Conservation (phyloP, 306 rosid species). For the Glycine latifolia region DNA sequence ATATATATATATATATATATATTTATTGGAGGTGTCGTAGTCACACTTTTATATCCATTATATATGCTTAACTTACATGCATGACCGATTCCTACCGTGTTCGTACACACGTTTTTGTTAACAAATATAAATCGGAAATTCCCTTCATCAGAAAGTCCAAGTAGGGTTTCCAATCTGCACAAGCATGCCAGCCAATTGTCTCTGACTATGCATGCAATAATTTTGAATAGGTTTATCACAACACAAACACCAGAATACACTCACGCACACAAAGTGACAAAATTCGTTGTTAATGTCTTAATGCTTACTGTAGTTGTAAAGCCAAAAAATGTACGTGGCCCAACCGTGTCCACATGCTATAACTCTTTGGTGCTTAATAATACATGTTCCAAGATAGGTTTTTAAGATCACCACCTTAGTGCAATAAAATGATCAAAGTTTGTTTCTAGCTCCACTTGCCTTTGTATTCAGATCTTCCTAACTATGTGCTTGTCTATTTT, state of each 20-base stretch:
- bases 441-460: constrained; percentile 41
- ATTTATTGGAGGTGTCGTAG: no score
- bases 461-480: constrained; percentile 8
- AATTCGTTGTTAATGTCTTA: constrained; percentile 12
- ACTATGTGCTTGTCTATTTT: no score
- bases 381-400: no score
- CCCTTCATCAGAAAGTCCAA: constrained; percentile 38
- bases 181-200: constrained; percentile 48
- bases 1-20: no score
- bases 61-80: no score
- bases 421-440: no score
- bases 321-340: constrained; percentile 42
- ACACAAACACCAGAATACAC: no score
- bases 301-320: constrained; percentile 15
- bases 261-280: constrained; percentile 16
- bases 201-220: constrained; percentile 39
- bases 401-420: no score
- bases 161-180: constrained; percentile 18
- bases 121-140: not conserved
- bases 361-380: no score
- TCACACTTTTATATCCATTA: no score
- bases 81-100: no score
- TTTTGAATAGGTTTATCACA: not conserved
- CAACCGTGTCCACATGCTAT: constrained; percentile 48
- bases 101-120: constrained; percentile 46